Evolutionary conservation across 441 rosid species (phyloP).

Genomic region (Theobroma grandiflorum): DNA sequence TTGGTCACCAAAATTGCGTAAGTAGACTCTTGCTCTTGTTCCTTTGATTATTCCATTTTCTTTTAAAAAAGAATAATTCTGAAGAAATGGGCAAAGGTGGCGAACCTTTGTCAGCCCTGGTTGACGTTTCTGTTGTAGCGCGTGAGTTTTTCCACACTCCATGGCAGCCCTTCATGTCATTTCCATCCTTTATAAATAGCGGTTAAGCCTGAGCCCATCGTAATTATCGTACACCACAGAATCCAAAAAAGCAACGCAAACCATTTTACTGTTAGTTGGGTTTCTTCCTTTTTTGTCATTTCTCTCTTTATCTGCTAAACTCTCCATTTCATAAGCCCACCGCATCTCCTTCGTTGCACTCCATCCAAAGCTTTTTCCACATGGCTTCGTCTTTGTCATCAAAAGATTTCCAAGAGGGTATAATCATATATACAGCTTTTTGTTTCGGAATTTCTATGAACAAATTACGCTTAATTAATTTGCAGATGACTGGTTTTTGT

Average conservation of each 20-base stretch:
- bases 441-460: background rate
- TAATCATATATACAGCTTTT: background rate
- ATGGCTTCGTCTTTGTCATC: conserved; percentile 1
- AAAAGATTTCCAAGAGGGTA: background rate
- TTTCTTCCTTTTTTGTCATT: background rate
- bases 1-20: too few species aligned
- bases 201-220: background rate
- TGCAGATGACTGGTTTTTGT: background rate
- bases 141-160: background rate
- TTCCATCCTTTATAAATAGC: background rate
- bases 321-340: background rate
- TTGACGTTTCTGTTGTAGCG: background rate
- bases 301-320: background rate
- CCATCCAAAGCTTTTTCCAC: background rate
- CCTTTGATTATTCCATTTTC: background rate
- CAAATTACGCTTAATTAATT: background rate
- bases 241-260: background rate
- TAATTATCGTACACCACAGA: background rate
- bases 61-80: background rate
- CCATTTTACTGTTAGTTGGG: background rate
- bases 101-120: background rate
- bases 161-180: background rate
- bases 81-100: background rate
- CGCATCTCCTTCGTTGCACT: background rate
- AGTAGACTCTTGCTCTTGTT: too few species aligned